These are phyloP conservation scores for Coniferiporia sulphurascens DNA, from an alignment of 1,284 basidiomycete species.

Conservation along the genomic window DNA sequence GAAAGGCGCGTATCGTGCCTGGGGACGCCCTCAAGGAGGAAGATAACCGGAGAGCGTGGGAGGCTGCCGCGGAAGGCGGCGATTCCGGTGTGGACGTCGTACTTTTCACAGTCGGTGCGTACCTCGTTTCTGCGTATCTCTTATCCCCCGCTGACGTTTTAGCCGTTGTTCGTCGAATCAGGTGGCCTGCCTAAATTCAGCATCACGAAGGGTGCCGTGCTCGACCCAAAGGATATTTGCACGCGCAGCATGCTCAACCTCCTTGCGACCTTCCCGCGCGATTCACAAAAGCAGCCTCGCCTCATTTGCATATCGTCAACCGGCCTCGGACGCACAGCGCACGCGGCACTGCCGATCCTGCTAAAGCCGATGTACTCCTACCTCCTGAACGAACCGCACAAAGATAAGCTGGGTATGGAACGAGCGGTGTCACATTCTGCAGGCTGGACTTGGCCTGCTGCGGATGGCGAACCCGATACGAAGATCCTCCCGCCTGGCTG, in stretches of 20 bases:
- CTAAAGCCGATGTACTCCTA: conserved; percentile 44
- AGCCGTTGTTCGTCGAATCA: conserved; percentile 19
- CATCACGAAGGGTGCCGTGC: conserved; percentile 37
- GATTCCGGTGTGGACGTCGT: background rate
- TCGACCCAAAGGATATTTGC: conserved; percentile 46
- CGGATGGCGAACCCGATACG: conserved; percentile 31
- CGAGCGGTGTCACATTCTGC: conserved; percentile 39
- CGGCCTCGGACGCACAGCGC: conserved; percentile 44
- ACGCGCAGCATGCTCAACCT: conserved; percentile 45
- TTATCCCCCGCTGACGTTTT: background rate
- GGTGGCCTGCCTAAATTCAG: conserved; percentile 40
- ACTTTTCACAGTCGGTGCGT: background rate
- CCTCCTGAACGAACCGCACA: conserved; percentile 40
- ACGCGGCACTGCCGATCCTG: conserved; percentile 41
- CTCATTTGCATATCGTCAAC: conserved; percentile 48
- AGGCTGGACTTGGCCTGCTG: conserved; percentile 33
- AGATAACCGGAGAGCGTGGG: conserved; percentile 44
- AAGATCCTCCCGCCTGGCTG: conserved; percentile 15
- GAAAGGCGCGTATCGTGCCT: conserved; percentile 41
- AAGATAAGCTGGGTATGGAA: conserved; percentile 56
- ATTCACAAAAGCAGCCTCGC: conserved; percentile 32
- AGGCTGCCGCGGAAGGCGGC: conserved; percentile 4
- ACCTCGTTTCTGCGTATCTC: background rate
- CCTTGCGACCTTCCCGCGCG: conserved; percentile 40
- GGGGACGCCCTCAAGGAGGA: conserved; percentile 45